A percentile compares a stretch with the other conserved stretches of the same genome.
Evolutionary conservation across 2,329 filamentous ascomycete species (phyloP).

Genomic region (Diaporthe longicolla): DNA sequence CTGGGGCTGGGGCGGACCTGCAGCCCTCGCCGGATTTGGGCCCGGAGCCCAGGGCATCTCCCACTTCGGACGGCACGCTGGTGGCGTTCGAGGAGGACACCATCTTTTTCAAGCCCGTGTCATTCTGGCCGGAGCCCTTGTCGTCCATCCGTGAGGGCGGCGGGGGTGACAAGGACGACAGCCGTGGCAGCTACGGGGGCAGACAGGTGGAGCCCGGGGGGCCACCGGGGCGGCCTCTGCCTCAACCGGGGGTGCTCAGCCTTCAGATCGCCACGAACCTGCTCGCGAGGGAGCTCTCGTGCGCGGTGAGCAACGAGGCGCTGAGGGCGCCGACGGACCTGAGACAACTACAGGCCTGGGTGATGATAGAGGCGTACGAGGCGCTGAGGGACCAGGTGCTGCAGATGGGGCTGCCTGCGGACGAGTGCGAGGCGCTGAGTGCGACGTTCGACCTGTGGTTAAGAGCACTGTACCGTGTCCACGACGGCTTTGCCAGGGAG

Average conservation of each 20-base stretch:
- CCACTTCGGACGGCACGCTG: constrained; percentile 60
- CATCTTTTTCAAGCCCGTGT: constrained; percentile 62
- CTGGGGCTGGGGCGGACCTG: background rate
- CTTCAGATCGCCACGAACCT: constrained; percentile 67
- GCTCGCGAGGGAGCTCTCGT: constrained; percentile 64
- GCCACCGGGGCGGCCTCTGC: constrained; percentile 16
- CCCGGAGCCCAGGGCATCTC: constrained; percentile 49
- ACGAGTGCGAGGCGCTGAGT: constrained; percentile 53
- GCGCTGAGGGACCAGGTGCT: constrained; percentile 62
- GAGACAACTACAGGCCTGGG: constrained; percentile 65
- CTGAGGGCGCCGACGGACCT: constrained; percentile 49
- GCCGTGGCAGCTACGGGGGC: background rate
- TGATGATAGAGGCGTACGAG: constrained; percentile 73
- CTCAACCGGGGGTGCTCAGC: constrained; percentile 55
- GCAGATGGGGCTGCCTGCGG: constrained; percentile 48
- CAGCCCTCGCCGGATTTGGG: background rate
- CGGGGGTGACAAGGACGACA: constrained; percentile 23
- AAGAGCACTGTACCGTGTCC: constrained; percentile 62
- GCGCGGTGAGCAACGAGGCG: constrained; percentile 51
- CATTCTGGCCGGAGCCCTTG: constrained; percentile 54
- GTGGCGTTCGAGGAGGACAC: constrained; percentile 63
- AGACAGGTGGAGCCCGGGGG: constrained; percentile 21
- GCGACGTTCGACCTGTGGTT: constrained; percentile 67
- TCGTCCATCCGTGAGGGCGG: constrained; percentile 49
- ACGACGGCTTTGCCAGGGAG: constrained; percentile 55